Evolutionary conservation across 208 protist genomes (phyloP), one percentile per base, ranked within the genome.

Genomic region (Wallacemonas rigidus): DNA sequence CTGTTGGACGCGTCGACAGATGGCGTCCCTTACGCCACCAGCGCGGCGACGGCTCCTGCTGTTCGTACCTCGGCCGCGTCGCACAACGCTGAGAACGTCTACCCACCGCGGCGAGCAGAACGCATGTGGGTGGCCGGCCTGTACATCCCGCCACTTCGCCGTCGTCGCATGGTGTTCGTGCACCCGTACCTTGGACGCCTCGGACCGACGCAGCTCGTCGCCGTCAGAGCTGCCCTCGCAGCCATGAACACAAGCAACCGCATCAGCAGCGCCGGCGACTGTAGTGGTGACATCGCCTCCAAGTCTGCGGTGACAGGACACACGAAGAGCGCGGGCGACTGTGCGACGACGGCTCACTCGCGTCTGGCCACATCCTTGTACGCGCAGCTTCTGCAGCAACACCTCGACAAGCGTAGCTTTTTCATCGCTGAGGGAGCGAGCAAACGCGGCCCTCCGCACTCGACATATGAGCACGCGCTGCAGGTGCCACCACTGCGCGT

Each of bases 41-140:
- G 7, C 36, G 38, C 35, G 6, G 8, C 56, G 38, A 8, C 43
- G 40, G 12, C 36, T 3, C 41, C n/a, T 64, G 35, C 36, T 77
- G 38, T 53, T 53, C 65, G 72, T 17, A 81, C 84, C 47, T 71
- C 80, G 7, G 41, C 45, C 11, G 72, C 67, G 48, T 85, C 82
- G n/a, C 63, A 58, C 40, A 54, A 58, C 36, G 83, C 86, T 1
- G 81, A 87, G 69, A 91, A 88, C 65, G 50, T 88, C 6, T 78
- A 81, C 68, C 77, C 82, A 14, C 57, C 72, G 38, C 79, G 81
- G 3, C 77, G 80, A 12, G 77, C 78, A 36, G 44, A 40, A 47
- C 50, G 70, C 35, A 63, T 85, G 40, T 85, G 81, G 82, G 51
- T 83, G 14, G 77, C 72, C 3, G 86, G 86, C 12, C 44, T 91